Percentiles rank a stretch among this genome's conserved stretches.
Evolutionary conservation across 2,329 filamentous ascomycete genomes (phyloP).

Genomic region (Verticillium albo-atrum): DNA sequence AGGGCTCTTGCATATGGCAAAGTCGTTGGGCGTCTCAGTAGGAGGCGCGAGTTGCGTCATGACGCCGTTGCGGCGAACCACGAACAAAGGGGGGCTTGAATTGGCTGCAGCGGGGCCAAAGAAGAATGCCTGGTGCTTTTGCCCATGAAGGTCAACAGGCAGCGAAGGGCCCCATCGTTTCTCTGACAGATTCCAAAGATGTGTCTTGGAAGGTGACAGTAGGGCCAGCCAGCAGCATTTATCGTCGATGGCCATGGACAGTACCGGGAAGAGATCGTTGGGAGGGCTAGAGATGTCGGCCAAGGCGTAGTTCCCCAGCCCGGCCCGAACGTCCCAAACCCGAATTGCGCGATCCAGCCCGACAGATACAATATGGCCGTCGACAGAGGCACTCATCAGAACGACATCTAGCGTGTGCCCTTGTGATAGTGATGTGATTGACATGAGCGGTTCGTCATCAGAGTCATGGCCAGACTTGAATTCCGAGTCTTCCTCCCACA

Average conservation of each 20-base stretch:
- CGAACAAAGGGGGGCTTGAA: constrained; percentile 43
- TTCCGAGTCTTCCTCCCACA: constrained; percentile 58
- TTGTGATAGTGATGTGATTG: constrained; percentile 53
- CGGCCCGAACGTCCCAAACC: constrained; percentile 57
- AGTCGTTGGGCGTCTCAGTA: constrained; percentile 33
- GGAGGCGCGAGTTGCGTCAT: constrained; percentile 54
- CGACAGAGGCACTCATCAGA: constrained; percentile 56
- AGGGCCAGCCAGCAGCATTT: constrained; percentile 63
- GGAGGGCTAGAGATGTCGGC: constrained; percentile 33
- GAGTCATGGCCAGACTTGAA: constrained; percentile 40
- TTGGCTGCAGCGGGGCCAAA: constrained; percentile 44
- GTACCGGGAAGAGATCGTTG: constrained; percentile 51
- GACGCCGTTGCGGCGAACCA: constrained; percentile 61
- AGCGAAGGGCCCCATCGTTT: constrained; percentile 52
- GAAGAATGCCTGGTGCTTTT: constrained; percentile 59
- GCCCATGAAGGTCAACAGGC: constrained; percentile 50
- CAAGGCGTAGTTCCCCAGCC: constrained; percentile 35
- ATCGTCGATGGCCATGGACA: constrained; percentile 61
- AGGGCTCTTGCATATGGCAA: constrained; percentile 46
- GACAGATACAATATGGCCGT: constrained; percentile 63
- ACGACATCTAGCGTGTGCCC: constrained; percentile 68
- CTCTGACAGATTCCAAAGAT: constrained; percentile 59
- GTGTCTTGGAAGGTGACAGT: constrained; percentile 52
- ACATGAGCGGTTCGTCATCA: constrained; percentile 47
- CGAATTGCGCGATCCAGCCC: constrained; percentile 66